Percentiles rank a stretch among this genome's conserved stretches.
phyloP scores from a whole-genome alignment of 1,284 basidiomycete species.

The Malassezia furfur region DNA sequence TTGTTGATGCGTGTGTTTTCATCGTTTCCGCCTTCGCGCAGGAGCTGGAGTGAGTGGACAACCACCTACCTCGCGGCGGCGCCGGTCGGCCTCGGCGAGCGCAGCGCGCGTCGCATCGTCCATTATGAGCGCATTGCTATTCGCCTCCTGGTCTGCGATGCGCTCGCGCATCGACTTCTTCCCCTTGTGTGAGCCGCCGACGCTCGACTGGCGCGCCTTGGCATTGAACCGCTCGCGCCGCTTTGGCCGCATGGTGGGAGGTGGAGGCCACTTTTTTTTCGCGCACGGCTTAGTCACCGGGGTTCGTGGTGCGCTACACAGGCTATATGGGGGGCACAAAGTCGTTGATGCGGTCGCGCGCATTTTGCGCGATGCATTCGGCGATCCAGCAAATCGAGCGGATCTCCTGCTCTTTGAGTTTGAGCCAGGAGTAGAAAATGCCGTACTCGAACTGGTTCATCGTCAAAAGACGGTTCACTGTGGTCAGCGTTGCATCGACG shows the following conservation, averaged over 20 bases:
- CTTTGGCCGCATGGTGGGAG: slow-evolving; percentile 11
- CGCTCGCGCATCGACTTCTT: slow-evolving; percentile 29
- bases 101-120: slow-evolving; percentile 23
- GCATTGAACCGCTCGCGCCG: slow-evolving; percentile 41
- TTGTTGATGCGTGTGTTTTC: slow-evolving; percentile 31
- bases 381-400: slow-evolving; percentile 94
- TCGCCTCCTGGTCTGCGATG: slow-evolving; percentile 20
- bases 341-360: slow-evolving; percentile 26
- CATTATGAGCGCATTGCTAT: slow-evolving; percentile 38
- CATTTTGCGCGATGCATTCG: slow-evolving; percentile 54
- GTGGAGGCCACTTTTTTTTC: slow-evolving; percentile 13
- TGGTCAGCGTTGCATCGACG: slow-evolving; percentile 1
- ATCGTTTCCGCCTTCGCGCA: slow-evolving; percentile 27
- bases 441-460: slow-evolving; percentile 46
- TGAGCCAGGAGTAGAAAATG: slow-evolving; percentile 46
- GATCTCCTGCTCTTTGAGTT: slow-evolving; percentile 96
- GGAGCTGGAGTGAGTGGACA: slow-evolving; percentile 15
- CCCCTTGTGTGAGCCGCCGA: slow-evolving; percentile 44
- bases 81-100: slow-evolving; percentile 25
- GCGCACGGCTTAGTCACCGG: not conserved
- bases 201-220: slow-evolving; percentile 38
- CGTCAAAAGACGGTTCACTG: slow-evolving; percentile 42
- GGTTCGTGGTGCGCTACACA: not conserved
- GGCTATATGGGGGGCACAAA: slow-evolving; percentile 21
- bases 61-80: slow-evolving; percentile 12